These are phyloP conservation scores for Pleoardoris graminearum DNA, from an alignment of 2,329 filamentous ascomycete species.

Conservation along the genomic window DNA sequence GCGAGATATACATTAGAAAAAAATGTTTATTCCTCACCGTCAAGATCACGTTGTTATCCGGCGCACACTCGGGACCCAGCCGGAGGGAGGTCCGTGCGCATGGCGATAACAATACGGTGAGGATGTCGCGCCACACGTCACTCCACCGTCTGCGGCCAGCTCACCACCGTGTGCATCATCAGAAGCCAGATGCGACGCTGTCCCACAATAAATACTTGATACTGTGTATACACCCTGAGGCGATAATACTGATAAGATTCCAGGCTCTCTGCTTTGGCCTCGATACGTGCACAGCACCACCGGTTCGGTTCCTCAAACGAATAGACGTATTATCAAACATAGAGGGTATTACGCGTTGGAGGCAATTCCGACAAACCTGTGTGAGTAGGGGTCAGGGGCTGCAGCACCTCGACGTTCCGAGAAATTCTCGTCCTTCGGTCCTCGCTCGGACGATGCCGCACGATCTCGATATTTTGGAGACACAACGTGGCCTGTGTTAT, in stretches of 20 bases:
- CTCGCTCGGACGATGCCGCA: no score
- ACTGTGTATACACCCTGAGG: not conserved
- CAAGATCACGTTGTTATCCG: conserved; percentile 4
- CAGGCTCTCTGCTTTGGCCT: not conserved
- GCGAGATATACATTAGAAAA: not conserved
- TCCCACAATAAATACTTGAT: conserved; percentile 7
- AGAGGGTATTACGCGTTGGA: no score
- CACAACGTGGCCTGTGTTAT: no score
- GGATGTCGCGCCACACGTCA: conserved; percentile 6
- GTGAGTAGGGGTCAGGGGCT: no score
- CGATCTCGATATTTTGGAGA: no score
- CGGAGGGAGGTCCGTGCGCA: not conserved
- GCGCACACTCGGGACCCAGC: not conserved
- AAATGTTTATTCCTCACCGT: not conserved
- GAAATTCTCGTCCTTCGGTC: no score
- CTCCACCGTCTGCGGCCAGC: conserved; percentile 1
- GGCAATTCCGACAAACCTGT: no score
- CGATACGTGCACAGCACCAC: no score
- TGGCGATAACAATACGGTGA: conserved; percentile 4
- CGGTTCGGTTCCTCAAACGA: no score
- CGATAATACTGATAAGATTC: not conserved
- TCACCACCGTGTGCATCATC: conserved; percentile 1
- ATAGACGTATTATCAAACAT: no score
- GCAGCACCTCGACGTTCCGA: no score
- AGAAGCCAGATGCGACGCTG: not conserved